These are phyloP conservation scores for Aspergillus fijiensis DNA, from an alignment of 2,329 filamentous ascomycete species.

Conservation along the genomic window DNA sequence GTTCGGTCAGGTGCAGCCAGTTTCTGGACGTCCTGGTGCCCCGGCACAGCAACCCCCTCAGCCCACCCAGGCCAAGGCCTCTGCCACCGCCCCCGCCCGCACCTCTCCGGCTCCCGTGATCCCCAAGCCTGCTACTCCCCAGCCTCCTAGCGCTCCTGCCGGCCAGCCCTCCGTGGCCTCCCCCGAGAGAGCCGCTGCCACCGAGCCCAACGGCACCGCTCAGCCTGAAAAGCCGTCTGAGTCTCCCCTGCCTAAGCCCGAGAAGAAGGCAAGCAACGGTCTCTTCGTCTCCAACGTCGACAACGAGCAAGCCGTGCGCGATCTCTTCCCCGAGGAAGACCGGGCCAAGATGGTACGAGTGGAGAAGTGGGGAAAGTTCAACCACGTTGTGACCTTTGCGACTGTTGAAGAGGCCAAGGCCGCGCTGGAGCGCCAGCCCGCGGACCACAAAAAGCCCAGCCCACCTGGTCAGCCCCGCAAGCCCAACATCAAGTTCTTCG, in stretches of 20 bases:
- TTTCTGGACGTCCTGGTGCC: slow-evolving; percentile 23
- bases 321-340: slow-evolving; percentile 81
- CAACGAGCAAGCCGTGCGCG: slow-evolving; percentile 76
- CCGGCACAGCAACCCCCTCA: slow-evolving; percentile 35
- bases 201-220: slow-evolving; percentile 53
- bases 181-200: slow-evolving; percentile 52
- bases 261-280: slow-evolving; percentile 70
- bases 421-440: slow-evolving; percentile 71
- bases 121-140: slow-evolving; percentile 42
- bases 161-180: slow-evolving; percentile 44
- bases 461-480: slow-evolving; percentile 69
- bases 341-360: slow-evolving; percentile 75
- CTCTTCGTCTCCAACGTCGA: slow-evolving; percentile 88
- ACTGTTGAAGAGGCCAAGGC: slow-evolving; percentile 75
- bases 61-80: slow-evolving; percentile 31
- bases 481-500: slow-evolving; percentile 80
- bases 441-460: slow-evolving; percentile 71
- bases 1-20: slow-evolving; percentile 43
- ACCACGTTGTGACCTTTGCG: slow-evolving; percentile 80
- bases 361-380: slow-evolving; percentile 67
- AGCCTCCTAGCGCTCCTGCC: slow-evolving; percentile 38
- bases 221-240: slow-evolving; percentile 46
- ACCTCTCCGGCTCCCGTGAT: slow-evolving; percentile 45
- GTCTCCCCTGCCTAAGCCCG: slow-evolving; percentile 57
- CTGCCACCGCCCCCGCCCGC: slow-evolving; percentile 30